These are phyloP conservation scores for Hapsidospora chrysogenum DNA, from an alignment of 495 filamentous ascomycete genomes.

Conservation along the genomic window DNA sequence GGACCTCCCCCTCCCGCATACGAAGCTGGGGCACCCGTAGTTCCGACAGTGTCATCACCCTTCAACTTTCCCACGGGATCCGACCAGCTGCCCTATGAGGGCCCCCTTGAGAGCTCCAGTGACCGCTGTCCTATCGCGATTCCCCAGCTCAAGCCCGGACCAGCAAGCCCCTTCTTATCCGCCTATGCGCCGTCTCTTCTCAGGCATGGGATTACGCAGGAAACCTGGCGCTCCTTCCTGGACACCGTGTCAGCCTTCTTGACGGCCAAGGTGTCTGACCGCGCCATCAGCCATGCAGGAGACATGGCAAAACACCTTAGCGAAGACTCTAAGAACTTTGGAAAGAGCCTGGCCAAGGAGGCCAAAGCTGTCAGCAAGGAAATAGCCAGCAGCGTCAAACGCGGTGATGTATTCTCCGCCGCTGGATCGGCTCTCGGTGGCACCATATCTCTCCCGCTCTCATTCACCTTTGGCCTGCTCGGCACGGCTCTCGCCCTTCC, in stretches of 20 bases:
- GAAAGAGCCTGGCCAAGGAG: conserved; percentile 10
- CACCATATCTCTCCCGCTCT: conserved; percentile 9
- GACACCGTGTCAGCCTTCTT: conserved; percentile 15
- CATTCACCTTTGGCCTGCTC: conserved; percentile 7
- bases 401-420: conserved; percentile 11
- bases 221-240: conserved; percentile 12
- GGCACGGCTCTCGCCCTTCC: conserved; percentile 10
- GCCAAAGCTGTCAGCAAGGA: conserved; percentile 7
- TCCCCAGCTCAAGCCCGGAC: conserved; percentile 10
- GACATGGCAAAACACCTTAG: conserved; percentile 11
- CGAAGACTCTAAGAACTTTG: conserved; percentile 11
- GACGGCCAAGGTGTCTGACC: conserved; percentile 14
- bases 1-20: too few species aligned
- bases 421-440: conserved; percentile 9
- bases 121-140: conserved; percentile 9
- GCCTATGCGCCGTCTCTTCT: conserved; percentile 10
- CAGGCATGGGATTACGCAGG: conserved; percentile 9
- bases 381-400: conserved; percentile 9
- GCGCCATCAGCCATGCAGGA: conserved; percentile 14
- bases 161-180: conserved; percentile 10
- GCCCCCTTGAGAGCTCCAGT: neutral
- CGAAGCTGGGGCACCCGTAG: too few species aligned
- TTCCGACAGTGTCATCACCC: conserved; percentile 9
- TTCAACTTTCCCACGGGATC: conserved; percentile 16
- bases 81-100: neutral